phyloP scores from a whole-genome alignment of 2,329 filamentous ascomycete species.

The Trichoderma hamatum region DNA sequence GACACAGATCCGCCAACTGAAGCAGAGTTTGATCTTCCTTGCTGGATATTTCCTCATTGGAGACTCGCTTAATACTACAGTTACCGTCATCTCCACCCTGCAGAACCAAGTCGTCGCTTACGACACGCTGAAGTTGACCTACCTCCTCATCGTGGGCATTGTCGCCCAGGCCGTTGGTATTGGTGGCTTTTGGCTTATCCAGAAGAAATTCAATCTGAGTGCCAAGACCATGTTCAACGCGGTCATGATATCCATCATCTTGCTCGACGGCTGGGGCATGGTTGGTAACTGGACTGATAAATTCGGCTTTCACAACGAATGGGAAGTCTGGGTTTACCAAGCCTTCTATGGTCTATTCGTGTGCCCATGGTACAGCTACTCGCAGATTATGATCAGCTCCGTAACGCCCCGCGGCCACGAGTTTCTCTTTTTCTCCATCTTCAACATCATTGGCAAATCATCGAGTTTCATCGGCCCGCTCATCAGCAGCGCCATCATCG shows the following conservation, averaged over 20 bases:
- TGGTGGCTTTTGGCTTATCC: slow-evolving; percentile 62
- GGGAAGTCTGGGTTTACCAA: slow-evolving; percentile 52
- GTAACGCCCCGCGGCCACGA: slow-evolving; percentile 70
- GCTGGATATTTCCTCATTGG: slow-evolving; percentile 69
- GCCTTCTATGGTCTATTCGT: slow-evolving; percentile 67
- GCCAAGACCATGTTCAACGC: slow-evolving; percentile 72
- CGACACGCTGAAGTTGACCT: slow-evolving; percentile 66
- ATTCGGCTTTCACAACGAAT: slow-evolving; percentile 50
- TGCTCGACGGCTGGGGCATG: slow-evolving; percentile 58
- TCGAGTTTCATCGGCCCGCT: slow-evolving; percentile 69
- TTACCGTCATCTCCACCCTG: slow-evolving; percentile 67
- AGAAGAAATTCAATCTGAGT: slow-evolving; percentile 60
- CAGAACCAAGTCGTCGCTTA: slow-evolving; percentile 68
- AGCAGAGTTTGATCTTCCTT: slow-evolving; percentile 67
- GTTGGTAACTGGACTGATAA: slow-evolving; percentile 50
- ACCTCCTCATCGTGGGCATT: slow-evolving; percentile 68
- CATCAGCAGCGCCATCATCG: slow-evolving; percentile 70
- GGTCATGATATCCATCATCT: slow-evolving; percentile 62
- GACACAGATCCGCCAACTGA: slow-evolving; percentile 64
- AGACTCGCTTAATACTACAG: slow-evolving; percentile 71
- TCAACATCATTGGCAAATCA: slow-evolving; percentile 70
- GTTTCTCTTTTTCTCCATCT: slow-evolving; percentile 70
- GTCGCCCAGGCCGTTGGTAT: slow-evolving; percentile 65
- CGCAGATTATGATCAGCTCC: slow-evolving; percentile 71
- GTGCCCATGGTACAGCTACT: slow-evolving; percentile 72